These are phyloP conservation scores for Ascochyta clinopodiicola DNA, from an alignment of 2,329 filamentous ascomycete species.

Conservation along the genomic window DNA sequence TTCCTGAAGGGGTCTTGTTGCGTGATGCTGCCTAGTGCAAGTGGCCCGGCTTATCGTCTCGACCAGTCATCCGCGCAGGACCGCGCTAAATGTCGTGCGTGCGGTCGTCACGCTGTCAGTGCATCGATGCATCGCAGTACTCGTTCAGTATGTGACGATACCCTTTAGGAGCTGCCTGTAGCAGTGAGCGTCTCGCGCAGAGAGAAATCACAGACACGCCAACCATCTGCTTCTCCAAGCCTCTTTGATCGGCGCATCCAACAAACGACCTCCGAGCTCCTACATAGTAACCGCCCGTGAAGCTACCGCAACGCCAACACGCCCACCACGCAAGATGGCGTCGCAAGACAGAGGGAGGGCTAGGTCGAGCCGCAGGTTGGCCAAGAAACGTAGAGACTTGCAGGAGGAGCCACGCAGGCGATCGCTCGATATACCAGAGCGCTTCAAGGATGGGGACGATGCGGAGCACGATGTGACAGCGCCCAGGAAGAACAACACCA, in stretches of 20 bases:
- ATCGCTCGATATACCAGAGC: conserved; percentile 63
- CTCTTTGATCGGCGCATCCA: conserved; percentile 23
- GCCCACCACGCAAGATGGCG: conserved; percentile 37
- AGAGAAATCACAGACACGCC: background rate
- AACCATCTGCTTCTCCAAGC: conserved; percentile 9
- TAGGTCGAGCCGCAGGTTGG: conserved; percentile 39
- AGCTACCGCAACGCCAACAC: conserved; percentile 15
- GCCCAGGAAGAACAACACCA: conserved; percentile 55
- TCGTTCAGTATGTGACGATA: conserved; percentile 42
- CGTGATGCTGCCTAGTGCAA: conserved; percentile 16
- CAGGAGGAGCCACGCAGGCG: conserved; percentile 37
- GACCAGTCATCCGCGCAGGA: conserved; percentile 11
- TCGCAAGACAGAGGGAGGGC: conserved; percentile 41
- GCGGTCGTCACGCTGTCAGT: conserved; percentile 29
- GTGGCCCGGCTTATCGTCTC: conserved; percentile 5
- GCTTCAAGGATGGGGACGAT: conserved; percentile 65
- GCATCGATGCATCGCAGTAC: conserved; percentile 38
- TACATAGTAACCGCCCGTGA: background rate
- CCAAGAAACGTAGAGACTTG: conserved; percentile 42
- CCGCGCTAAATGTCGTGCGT: conserved; percentile 27
- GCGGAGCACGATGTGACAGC: conserved; percentile 67
- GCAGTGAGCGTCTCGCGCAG: conserved; percentile 31
- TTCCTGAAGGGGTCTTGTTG: conserved; percentile 19
- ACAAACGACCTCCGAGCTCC: conserved; percentile 19
- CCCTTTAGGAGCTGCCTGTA: conserved; percentile 35